These are phyloP conservation scores for Gossypium davidsonii DNA, from an alignment of 441 rosid species.

Conservation along the genomic window DNA sequence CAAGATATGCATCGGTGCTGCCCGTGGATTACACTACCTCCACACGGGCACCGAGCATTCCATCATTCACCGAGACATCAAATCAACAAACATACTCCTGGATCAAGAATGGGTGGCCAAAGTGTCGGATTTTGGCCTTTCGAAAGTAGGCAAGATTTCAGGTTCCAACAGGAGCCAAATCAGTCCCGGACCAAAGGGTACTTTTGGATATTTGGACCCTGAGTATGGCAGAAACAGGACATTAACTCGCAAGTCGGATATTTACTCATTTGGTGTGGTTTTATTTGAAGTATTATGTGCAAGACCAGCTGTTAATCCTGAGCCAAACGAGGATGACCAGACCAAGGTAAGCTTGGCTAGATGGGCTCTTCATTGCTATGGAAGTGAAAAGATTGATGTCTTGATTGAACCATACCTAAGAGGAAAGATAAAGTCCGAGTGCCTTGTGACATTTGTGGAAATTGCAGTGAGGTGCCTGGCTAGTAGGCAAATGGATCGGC, in stretches of 20 bases:
- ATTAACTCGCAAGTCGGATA: not conserved
- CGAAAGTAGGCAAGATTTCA: not conserved
- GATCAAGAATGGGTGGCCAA: conserved; percentile 1
- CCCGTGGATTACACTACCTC: conserved; percentile 8
- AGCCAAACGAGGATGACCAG: not conserved
- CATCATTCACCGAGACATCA: conserved; percentile 9
- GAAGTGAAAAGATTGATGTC: not conserved
- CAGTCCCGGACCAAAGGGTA: not conserved
- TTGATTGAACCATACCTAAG: not conserved
- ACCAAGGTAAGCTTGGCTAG: not conserved
- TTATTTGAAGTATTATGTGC: not conserved
- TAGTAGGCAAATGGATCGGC: not conserved
- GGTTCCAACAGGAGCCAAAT: not conserved
- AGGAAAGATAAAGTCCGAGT: not conserved
- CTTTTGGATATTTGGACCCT: conserved; percentile 5
- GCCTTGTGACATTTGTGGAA: not conserved
- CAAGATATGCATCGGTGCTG: conserved; percentile 54
- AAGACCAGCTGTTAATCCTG: not conserved
- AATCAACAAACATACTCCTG: conserved; percentile 1
- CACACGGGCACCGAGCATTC: not conserved
- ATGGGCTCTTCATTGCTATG: not conserved
- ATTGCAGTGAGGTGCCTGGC: conserved; percentile 5
- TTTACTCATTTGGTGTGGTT: conserved; percentile 9
- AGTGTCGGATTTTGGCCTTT: conserved; percentile 1
- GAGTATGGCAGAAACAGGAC: not conserved